Base-by-base conservation (phyloP, 1,139 yeast genomes). In the Candida labiduridarum region DNA sequence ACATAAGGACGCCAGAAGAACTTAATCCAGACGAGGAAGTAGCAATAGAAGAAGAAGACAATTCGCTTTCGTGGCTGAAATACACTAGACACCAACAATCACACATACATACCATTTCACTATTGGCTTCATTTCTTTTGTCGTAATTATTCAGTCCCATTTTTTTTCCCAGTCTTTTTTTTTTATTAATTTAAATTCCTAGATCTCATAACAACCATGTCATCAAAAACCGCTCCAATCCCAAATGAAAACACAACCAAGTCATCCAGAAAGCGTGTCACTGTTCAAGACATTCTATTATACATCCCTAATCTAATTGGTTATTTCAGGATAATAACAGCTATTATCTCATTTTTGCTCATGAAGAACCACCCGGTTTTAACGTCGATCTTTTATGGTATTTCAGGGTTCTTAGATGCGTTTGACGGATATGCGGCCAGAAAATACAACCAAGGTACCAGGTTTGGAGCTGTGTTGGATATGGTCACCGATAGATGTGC, bases 401-500 rank as follows among this genome's bases (percentile, higher is more conserved):
- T 91, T 30, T 90, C 97, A 15, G 96, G 99, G 59, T 76, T 95
- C 53, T 76, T 95, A 56, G 99, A 95, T 69, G 99, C 99, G 0
- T 82, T 92, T 57, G 99, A 95, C 66, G 99, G 99, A 4, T 86
- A 87, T 52, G 96, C 97, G 48, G 99, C 99, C 9, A 81, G 99
- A 55, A 82, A 81, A 62, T 90, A 77, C 67, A 83, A 88, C 65
- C 99, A 95, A 68, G 89, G 97, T 14, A 89, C 97, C 35, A 81
- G 83, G 58, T 90, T 91, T 61, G 99, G 99, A 34, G 98, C 99
- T 12, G 96, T 95, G 19, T 79, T 95, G 61, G 99, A 95, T 70
- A 95, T 95, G 99, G 98, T 95, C 35, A 94, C 99, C 29, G 99
- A 95, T 66, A 80, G 99, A 65, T 94, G 98, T 66, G 94, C 99